These are phyloP conservation scores for Amanita molliuscula DNA, from an alignment of 768 basidiomycete genomes.

Conservation along the genomic window DNA sequence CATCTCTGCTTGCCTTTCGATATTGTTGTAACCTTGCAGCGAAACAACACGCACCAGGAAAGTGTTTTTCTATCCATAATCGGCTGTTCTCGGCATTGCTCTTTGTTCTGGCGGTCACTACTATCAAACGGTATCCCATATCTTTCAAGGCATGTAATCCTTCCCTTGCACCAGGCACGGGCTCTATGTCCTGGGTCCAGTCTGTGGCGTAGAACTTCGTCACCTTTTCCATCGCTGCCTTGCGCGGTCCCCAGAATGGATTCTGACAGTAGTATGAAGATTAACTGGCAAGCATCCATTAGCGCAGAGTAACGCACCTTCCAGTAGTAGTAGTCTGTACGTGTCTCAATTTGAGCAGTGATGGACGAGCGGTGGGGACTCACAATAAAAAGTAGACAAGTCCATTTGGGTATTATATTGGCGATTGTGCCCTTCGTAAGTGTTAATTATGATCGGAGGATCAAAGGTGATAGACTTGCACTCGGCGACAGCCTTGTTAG, in stretches of 20 bases:
- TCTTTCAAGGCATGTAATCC: constrained; percentile 43
- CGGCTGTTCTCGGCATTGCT: constrained; percentile 47
- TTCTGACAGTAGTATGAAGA: constrained; percentile 21
- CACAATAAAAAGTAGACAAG: constrained; percentile 50
- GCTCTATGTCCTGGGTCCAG: constrained; percentile 33
- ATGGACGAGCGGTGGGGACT: constrained; percentile 13
- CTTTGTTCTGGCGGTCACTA: constrained; percentile 65
- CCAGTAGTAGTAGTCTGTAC: constrained; percentile 65
- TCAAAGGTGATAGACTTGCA: constrained; percentile 29
- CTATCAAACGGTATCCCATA: constrained; percentile 58
- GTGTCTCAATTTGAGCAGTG: background rate
- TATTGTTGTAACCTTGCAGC: background rate
- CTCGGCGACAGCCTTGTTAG: constrained; percentile 44
- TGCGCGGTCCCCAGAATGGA: constrained; percentile 51
- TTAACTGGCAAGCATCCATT: background rate
- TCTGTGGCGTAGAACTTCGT: constrained; percentile 45
- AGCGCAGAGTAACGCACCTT: constrained; percentile 30
- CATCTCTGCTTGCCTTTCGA: constrained; percentile 20
- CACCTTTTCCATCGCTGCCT: constrained; percentile 51
- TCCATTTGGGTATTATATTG: constrained; percentile 46
- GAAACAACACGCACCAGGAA: constrained; percentile 35
- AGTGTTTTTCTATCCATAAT: constrained; percentile 57
- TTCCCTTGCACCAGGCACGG: constrained; percentile 53
- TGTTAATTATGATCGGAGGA: background rate
- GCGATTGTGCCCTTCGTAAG: constrained; percentile 52